A percentile compares a stretch with the other conserved stretches of the same genome.
Conservation (phyloP, 2,329 filamentous ascomycete species). For the Botrytis elliptica region DNA sequence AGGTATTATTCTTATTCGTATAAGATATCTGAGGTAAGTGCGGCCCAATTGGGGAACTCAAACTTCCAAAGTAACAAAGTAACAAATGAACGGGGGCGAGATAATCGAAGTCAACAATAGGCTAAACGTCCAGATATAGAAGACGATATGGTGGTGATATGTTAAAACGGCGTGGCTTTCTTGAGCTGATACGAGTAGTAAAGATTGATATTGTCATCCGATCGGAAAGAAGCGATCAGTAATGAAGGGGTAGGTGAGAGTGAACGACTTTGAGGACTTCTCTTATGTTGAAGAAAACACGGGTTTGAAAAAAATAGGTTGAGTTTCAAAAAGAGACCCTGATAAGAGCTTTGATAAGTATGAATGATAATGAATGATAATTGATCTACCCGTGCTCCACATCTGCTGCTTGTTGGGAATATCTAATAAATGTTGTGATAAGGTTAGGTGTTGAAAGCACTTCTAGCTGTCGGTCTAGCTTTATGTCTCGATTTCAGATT, state of each 20-base stretch:
- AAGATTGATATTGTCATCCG: neutral
- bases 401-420: neutral
- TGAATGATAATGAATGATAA: neutral
- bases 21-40: neutral
- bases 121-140: neutral
- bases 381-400: conserved; percentile 9
- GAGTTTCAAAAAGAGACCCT: no score
- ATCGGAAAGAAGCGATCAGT: neutral
- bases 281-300: neutral
- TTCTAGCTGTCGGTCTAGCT: neutral
- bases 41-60: neutral
- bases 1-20: neutral
- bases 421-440: neutral
- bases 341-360: conserved; percentile 10
- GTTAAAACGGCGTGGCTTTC: neutral
- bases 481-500: neutral
- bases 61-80: neutral
- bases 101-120: neutral
- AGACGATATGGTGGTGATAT: neutral
- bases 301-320: neutral
- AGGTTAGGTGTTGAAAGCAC: neutral
- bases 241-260: neutral
- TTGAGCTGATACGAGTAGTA: neutral
- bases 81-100: neutral
- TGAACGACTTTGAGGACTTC: neutral